These are phyloP conservation scores for Thozetella sp. DNA, from an alignment of 495 filamentous ascomycete species.

Conservation along the genomic window DNA sequence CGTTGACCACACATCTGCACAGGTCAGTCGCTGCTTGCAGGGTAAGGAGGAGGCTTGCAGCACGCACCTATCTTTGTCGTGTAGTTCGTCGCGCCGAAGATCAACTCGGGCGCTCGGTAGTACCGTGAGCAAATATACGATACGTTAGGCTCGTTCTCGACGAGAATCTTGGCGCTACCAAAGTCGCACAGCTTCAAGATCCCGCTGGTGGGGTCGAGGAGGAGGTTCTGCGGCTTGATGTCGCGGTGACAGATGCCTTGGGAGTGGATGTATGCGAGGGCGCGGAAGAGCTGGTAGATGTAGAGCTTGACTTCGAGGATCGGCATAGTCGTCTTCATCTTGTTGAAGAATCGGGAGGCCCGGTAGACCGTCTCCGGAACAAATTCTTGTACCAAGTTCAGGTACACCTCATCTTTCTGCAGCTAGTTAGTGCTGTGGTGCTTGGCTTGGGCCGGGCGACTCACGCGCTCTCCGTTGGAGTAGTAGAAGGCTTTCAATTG, in stretches of 20 bases:
- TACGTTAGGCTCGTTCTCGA: constrained; percentile 98
- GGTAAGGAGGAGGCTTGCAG: constrained; percentile 3
- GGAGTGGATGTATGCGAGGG: constrained; percentile 97
- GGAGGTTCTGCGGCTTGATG: constrained; percentile 98
- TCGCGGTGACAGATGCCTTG: constrained; percentile 99
- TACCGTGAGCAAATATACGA: constrained; percentile 99
- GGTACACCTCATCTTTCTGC: constrained; percentile 98
- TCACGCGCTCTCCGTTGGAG: constrained; percentile 95
- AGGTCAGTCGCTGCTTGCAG: not conserved
- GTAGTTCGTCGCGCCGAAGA: constrained; percentile 99
- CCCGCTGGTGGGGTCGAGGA: constrained; percentile 87
- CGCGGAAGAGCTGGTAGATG: constrained; percentile 99
- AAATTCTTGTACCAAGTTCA: constrained; percentile 97
- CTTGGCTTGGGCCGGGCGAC: constrained; percentile 20
- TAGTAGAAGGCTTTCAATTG: constrained; percentile 99
- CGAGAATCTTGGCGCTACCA: constrained; percentile 97
- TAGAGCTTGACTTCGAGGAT: constrained; percentile 98
- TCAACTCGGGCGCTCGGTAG: constrained; percentile 96
- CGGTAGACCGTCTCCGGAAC: constrained; percentile 98
- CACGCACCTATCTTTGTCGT: constrained; percentile 98
- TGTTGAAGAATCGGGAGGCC: constrained; percentile 99
- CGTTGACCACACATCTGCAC: constrained; percentile 95
- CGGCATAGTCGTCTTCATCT: constrained; percentile 99
- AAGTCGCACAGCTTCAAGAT: constrained; percentile 98
- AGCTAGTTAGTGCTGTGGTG: constrained; percentile 19